Evolutionary conservation across 495 filamentous ascomycete genomes (phyloP).

Genomic region (Beverwykella pulmonaria): DNA sequence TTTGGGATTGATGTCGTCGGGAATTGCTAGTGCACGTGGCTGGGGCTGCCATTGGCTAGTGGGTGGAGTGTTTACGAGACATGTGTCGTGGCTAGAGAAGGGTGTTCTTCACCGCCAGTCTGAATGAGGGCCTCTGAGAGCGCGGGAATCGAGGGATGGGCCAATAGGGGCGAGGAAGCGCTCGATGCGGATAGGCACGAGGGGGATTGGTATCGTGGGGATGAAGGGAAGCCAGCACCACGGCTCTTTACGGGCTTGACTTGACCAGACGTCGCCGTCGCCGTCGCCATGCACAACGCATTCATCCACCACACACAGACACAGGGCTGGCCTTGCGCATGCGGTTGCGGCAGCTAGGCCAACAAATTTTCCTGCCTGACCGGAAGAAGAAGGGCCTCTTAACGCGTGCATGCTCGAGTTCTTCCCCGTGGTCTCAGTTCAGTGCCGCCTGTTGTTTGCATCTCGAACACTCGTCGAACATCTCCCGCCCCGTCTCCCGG

Average conservation of each 20-base stretch:
- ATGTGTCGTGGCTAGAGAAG: conserved; percentile 2
- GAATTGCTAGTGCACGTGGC: neutral
- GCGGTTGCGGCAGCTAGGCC: conserved; percentile 36
- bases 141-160: neutral
- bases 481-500: no score
- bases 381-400: conserved; percentile 1
- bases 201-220: neutral
- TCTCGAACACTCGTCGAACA: no score
- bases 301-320: conserved; percentile 7
- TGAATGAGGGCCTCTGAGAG: neutral
- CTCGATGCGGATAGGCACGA: neutral
- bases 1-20: neutral
- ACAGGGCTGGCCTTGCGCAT: conserved; percentile 13
- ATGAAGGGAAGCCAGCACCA: no score
- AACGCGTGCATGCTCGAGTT: conserved; percentile 18
- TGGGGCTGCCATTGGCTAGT: neutral
- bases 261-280: no score
- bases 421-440: neutral
- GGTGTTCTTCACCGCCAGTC: neutral
- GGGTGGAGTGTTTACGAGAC: neutral
- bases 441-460: conserved; percentile 4
- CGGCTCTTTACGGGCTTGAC: neutral
- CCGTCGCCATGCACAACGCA: conserved; percentile 20
- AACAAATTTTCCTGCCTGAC: conserved; percentile 33
- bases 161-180: neutral